A percentile compares a stretch with the other conserved stretches of the same genome.
Conservation (phyloP, 2,329 filamentous ascomycete species). For the Allantophomopsis cytisporea region DNA sequence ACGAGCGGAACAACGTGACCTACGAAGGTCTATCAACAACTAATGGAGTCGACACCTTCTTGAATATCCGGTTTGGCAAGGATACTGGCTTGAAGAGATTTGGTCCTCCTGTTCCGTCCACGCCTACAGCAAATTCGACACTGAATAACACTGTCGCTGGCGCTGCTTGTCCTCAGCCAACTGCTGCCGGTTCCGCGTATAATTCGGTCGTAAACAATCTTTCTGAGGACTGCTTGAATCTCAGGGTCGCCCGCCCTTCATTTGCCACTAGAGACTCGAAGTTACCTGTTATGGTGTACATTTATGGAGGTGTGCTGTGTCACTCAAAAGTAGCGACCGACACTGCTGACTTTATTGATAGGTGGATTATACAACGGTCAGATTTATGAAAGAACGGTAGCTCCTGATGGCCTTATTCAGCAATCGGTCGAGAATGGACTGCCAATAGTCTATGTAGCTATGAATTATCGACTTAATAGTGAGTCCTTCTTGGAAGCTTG, state of each 20-base stretch:
- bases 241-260: constrained; percentile 41
- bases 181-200: constrained; percentile 16
- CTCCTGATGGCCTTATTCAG: constrained; percentile 29
- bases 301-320: constrained; percentile 42
- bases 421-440: constrained; percentile 28
- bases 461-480: constrained; percentile 33
- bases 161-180: constrained; percentile 28
- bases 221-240: constrained; percentile 47
- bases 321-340: background rate
- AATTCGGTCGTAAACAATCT: constrained; percentile 22
- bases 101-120: constrained; percentile 25
- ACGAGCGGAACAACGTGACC: constrained; percentile 17
- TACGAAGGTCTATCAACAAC: constrained; percentile 29
- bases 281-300: constrained; percentile 54
- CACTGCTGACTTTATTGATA: background rate
- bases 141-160: constrained; percentile 26
- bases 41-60: constrained; percentile 28
- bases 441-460: constrained; percentile 40
- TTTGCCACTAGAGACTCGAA: constrained; percentile 36
- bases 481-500: background rate
- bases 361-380: constrained; percentile 6
- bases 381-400: constrained; percentile 4
- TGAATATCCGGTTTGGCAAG: constrained; percentile 30
- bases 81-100: constrained; percentile 32
- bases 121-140: constrained; percentile 16